A percentile compares a stretch with the other conserved stretches of the same genome.
These are phyloP conservation scores for Neofusicoccum laricinum DNA, from an alignment of 2,329 filamentous ascomycete species.

Conservation along the genomic window DNA sequence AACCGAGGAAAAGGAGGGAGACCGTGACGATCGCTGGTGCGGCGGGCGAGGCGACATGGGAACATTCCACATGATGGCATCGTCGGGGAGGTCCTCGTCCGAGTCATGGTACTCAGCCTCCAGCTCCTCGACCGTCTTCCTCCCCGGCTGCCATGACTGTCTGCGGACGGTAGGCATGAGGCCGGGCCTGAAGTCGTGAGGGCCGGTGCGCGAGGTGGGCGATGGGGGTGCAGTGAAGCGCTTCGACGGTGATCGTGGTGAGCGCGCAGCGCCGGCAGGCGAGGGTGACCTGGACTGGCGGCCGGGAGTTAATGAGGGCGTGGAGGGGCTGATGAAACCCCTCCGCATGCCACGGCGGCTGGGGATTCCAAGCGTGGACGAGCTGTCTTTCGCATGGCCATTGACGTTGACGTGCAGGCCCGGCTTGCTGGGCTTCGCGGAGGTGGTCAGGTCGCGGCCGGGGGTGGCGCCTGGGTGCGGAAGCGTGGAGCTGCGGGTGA, in stretches of 20 bases:
- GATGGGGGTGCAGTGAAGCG: conserved; percentile 16
- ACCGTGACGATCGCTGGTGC: conserved; percentile 27
- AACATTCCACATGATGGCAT: conserved; percentile 76
- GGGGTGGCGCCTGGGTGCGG: background rate
- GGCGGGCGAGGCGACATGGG: conserved; percentile 65
- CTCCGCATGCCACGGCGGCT: conserved; percentile 36
- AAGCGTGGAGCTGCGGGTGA: background rate
- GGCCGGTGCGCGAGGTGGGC: conserved; percentile 27
- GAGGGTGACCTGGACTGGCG: conserved; percentile 37
- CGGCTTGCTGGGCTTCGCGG: conserved; percentile 36
- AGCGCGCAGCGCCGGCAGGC: conserved; percentile 27
- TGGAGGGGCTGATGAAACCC: conserved; percentile 40
- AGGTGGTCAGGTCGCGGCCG: conserved; percentile 37
- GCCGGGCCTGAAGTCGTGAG: conserved; percentile 29
- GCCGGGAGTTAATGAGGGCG: conserved; percentile 29
- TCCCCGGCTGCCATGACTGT: conserved; percentile 63
- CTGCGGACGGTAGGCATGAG: conserved; percentile 39
- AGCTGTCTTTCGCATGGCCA: conserved; percentile 1
- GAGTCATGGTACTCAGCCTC: conserved; percentile 78
- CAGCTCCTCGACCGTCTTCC: conserved; percentile 67
- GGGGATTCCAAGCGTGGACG: conserved; percentile 35
- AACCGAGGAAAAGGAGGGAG: conserved; percentile 33
- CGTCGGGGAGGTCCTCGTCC: conserved; percentile 73
- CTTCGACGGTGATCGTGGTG: conserved; percentile 26
- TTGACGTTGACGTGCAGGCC: conserved; percentile 40